Base-by-base conservation (phyloP, 2,329 filamentous ascomycete genomes). In the Talaromyces sp. region DNA sequence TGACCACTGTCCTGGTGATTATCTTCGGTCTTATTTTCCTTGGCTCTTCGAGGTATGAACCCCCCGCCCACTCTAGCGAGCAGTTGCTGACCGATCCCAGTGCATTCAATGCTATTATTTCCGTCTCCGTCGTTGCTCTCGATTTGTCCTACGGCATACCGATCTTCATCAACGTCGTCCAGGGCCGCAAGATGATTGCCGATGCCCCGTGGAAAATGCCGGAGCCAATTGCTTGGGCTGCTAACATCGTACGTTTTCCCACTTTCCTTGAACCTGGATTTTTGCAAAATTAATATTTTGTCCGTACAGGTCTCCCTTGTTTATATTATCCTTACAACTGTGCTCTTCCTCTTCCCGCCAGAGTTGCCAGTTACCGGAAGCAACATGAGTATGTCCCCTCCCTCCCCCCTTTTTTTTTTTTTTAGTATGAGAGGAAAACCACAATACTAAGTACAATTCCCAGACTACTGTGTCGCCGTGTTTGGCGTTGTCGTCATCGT, bases 91-190 rank as follows among this genome's bases (percentile, higher is more conserved):
- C 79, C 79, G 75, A 36, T 1, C 14, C 18, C 5, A 85, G 83
- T 63, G 88, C 89, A 0, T 90, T 91, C 74, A 90, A 88, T 50
- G 88, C 88, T 14, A 89, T 91, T 66, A 82, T 89, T 1, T 86
- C 87, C 0, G 85, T 88, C 0, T 89, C 87, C 0, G 89, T 92
- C 0, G 88, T 92, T 7, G 85, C 89, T 1, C 81, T 93, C 0
- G 86, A 88, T 6, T 76, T 92, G 5, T 88, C 87, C 2, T 93
- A 93, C 67, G 89, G 84, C 5, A 90, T 93, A 44, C 90, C 90
- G 0, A 85, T 91, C 54, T 80, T 83, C 0, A 86, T 92, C 66
- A 90, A 92, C 67, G 83, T 86, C 61, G 72, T 89, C 1, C 84
- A 87, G 1, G 87, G 89, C 7, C 83, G 89, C 7, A 85, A 80